Evolutionary conservation across 148 eudicot genomes (phyloP).

Genomic region (Polygonum aviculare): DNA sequence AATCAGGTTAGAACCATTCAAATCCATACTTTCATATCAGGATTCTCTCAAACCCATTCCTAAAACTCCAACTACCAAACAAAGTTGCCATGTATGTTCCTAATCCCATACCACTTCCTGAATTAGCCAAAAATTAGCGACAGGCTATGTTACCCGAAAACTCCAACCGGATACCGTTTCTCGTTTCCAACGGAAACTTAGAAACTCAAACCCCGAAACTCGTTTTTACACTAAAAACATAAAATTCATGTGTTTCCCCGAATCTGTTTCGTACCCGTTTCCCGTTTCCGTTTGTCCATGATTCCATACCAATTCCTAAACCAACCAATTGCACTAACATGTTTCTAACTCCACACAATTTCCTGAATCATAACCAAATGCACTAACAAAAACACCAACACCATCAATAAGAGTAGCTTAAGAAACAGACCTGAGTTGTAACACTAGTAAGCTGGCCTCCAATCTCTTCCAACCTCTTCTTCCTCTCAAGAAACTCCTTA

Average conservation of each 20-base stretch:
- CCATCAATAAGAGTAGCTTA: not conserved
- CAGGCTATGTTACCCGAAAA: too few relatives aligned
- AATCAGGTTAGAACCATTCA: not conserved
- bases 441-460: constrained; percentile 5
- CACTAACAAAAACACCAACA: not conserved
- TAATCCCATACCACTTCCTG: not conserved
- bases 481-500: constrained; percentile 10
- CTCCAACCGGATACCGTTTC: too few relatives aligned
- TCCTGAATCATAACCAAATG: not conserved
- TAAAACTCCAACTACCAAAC: not conserved
- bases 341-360: not conserved
- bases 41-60: not conserved
- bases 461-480: constrained; percentile 11
- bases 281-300: not conserved
- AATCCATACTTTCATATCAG: not conserved
- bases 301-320: not conserved
- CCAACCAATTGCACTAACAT: not conserved
- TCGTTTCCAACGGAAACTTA: too few relatives aligned
- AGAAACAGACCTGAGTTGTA: not conserved
- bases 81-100: not conserved
- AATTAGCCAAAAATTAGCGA: not conserved
- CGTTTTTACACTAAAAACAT: too few relatives aligned
- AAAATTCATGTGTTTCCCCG: too few relatives aligned
- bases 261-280: too few relatives aligned
- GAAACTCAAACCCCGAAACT: too few relatives aligned